These are phyloP conservation scores for Gossypium herbaceum DNA, from an alignment of 345 rosid species.

Conservation along the genomic window DNA sequence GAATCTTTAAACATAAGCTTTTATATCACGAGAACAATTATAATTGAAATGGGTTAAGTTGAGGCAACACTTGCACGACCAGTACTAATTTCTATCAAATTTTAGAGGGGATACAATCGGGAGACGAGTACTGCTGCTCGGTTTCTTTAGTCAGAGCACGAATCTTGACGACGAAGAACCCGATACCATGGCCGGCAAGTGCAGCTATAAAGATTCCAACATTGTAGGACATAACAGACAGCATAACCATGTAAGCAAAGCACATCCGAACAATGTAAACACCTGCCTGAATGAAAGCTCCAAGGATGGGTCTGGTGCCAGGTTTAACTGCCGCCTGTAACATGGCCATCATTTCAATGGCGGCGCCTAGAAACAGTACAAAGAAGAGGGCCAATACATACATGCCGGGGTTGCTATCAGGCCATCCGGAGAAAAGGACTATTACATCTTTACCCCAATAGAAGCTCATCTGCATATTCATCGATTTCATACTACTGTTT, in stretches of 20 bases:
- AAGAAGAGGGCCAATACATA: conserved; percentile 27
- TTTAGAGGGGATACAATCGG: neutral
- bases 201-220: conserved; percentile 41
- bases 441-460: conserved; percentile 16
- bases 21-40: neutral
- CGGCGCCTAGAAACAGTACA: conserved; percentile 28
- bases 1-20: neutral
- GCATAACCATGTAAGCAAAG: conserved; percentile 46
- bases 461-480: conserved; percentile 22
- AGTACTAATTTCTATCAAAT: neutral
- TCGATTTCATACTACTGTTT: conserved; percentile 4
- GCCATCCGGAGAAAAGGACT: conserved; percentile 33
- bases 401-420: conserved; percentile 25
- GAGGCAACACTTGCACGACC: neutral
- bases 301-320: neutral
- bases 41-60: neutral
- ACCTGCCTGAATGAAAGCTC: conserved; percentile 15
- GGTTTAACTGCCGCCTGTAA: neutral
- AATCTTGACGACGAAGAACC: conserved; percentile 29
- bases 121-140: neutral
- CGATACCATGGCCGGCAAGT: conserved; percentile 34
- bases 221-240: conserved; percentile 46
- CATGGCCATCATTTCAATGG: conserved; percentile 29
- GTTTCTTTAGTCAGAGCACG: conserved; percentile 21
- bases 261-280: conserved; percentile 28